Percentiles rank a stretch among this genome's conserved stretches.
Conservation (phyloP, 345 rosid genomes). For the Firmiana major region DNA sequence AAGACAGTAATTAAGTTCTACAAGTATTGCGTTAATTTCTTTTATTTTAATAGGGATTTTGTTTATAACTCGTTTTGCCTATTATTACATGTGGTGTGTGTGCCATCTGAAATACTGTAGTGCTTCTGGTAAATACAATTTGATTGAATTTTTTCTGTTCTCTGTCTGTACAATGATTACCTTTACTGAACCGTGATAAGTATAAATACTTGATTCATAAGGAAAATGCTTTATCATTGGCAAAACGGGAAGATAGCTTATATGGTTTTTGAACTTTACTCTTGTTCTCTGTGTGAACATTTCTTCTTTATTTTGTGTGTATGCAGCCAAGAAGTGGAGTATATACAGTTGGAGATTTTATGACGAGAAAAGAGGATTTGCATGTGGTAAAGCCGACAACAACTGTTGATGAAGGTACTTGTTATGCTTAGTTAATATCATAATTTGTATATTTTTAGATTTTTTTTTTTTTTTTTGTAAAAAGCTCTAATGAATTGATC, state of each 20-base stretch:
- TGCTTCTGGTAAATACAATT: not conserved
- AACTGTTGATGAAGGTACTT: constrained; percentile 75
- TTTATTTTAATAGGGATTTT: not conserved
- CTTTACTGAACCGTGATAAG: not conserved
- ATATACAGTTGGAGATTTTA: constrained; percentile 81
- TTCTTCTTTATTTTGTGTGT: not conserved
- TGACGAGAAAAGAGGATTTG: constrained; percentile 75
- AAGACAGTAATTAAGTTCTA: not conserved
- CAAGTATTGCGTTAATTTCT: not conserved
- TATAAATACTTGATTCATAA: not conserved
- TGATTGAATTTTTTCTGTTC: not conserved
- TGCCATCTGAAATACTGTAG: not conserved
- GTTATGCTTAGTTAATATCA: constrained; percentile 11
- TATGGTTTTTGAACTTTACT: not conserved
- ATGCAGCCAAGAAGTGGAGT: constrained; percentile 56
- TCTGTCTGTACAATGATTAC: not conserved
- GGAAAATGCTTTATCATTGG: not conserved
- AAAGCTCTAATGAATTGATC: constrained; percentile 13
- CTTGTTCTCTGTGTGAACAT: not conserved
- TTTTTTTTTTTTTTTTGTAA: not conserved
- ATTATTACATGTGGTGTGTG: no score
- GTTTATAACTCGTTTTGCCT: not conserved
- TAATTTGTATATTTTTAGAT: not conserved
- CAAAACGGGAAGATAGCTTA: not conserved
- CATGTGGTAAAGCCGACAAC: constrained; percentile 74